Conservation (phyloP, 148 eudicot genomes). For the Persicaria tinctoria region DNA sequence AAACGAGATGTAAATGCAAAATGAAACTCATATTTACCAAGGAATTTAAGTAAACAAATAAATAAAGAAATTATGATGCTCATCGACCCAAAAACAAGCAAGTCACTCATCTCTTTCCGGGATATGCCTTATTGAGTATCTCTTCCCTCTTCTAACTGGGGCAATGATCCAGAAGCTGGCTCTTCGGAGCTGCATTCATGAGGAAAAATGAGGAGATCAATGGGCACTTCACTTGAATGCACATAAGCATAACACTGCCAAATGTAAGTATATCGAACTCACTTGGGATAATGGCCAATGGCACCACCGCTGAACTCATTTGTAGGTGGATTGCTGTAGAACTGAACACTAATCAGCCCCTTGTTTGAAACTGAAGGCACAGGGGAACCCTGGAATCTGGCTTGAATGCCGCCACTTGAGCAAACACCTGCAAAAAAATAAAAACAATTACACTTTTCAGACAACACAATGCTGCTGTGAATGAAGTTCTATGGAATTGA, state of each 20-base stretch:
- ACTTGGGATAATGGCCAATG: slow-evolving; percentile 4
- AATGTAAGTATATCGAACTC: neutral
- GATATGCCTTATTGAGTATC: slow-evolving; percentile 1
- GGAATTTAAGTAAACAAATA: slow-evolving; percentile 3
- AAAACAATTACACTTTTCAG: neutral
- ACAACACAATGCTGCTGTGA: neutral
- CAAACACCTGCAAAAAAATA: neutral
- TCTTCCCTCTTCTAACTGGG: slow-evolving; percentile 6
- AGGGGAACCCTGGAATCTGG: slow-evolving; percentile 10
- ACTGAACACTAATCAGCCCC: slow-evolving; percentile 7
- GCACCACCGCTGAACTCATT: neutral
- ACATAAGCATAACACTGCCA: neutral
- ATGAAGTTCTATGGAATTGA: neutral
- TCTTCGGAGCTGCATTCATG: slow-evolving; percentile 4
- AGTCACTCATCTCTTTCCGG: neutral
- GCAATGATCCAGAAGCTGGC: slow-evolving; percentile 6
- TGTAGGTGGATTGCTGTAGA: slow-evolving; percentile 10
- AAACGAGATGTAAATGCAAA: neutral
- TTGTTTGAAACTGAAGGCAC: slow-evolving; percentile 8
- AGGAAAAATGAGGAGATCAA: neutral
- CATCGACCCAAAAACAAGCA: neutral
- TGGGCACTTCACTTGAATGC: neutral
- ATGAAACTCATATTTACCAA: slow-evolving; percentile 9
- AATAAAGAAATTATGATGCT: neutral
- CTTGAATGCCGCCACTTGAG: neutral